A percentile compares a stretch with the other conserved stretches of the same genome.
phyloP scores from a whole-genome alignment of 176 grass and related monocot species.

The Eleusine indica region DNA sequence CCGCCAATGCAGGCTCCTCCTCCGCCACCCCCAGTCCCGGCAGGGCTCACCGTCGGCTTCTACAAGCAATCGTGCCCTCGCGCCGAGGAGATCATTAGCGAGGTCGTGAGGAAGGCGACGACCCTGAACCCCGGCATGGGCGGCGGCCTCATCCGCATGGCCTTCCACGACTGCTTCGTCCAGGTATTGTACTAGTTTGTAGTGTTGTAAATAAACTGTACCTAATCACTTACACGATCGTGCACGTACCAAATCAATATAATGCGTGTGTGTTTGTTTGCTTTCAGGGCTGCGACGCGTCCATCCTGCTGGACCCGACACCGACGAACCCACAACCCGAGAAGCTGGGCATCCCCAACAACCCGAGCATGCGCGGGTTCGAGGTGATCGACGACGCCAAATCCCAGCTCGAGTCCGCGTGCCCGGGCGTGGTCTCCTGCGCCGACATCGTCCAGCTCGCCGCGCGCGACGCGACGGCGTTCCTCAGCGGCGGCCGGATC shows the following conservation, averaged over 20 bases:
- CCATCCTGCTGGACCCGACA: slow-evolving; percentile 21
- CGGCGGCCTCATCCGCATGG: slow-evolving; percentile 36
- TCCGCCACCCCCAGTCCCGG: background rate
- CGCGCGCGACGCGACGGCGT: slow-evolving; percentile 17
- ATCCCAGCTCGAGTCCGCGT: slow-evolving; percentile 15
- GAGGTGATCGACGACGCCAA: slow-evolving; percentile 54
- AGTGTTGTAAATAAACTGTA: too few species aligned
- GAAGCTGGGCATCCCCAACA: slow-evolving; percentile 33
- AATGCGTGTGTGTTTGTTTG: background rate
- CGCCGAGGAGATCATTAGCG: slow-evolving; percentile 21
- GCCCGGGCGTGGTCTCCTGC: slow-evolving; percentile 37
- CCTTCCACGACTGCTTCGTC: slow-evolving; percentile 61
- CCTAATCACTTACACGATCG: background rate
- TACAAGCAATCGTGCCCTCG: slow-evolving; percentile 28
- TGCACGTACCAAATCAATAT: background rate
- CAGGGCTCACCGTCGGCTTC: slow-evolving; percentile 15
- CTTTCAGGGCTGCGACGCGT: slow-evolving; percentile 41
- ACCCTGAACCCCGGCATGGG: slow-evolving; percentile 20
- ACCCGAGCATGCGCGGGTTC: slow-evolving; percentile 40
- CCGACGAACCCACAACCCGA: slow-evolving; percentile 33
- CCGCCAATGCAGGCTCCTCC: background rate
- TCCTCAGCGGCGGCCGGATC: slow-evolving; percentile 5
- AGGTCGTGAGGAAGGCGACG: background rate
- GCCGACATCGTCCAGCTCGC: slow-evolving; percentile 45
- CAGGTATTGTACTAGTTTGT: background rate